These are phyloP conservation scores for Mycena vulgaris DNA, from an alignment of 768 basidiomycete species.

Conservation along the genomic window DNA sequence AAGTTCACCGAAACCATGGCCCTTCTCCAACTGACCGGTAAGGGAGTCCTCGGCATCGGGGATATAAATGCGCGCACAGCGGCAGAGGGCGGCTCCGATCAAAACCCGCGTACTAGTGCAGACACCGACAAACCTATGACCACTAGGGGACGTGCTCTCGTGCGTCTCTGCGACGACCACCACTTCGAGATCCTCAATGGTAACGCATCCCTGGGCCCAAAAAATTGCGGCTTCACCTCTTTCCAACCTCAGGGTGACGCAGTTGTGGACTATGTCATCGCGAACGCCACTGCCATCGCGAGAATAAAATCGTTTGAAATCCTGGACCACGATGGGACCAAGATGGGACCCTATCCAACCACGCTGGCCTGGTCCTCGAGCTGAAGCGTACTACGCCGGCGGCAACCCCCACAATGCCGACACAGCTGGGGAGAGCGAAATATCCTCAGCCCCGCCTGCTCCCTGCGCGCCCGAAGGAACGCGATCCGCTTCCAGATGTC, in stretches of 20 bases:
- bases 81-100: neutral
- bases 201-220: neutral
- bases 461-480: too few relatives aligned
- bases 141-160: neutral
- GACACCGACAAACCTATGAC: neutral
- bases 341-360: too few relatives aligned
- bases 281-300: neutral
- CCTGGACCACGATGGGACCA: neutral
- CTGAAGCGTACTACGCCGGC: too few relatives aligned
- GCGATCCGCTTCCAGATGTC: too few relatives aligned
- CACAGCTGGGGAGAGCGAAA: too few relatives aligned
- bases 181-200: neutral
- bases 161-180: neutral
- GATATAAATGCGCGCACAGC: neutral
- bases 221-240: neutral
- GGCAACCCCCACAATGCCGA: too few relatives aligned
- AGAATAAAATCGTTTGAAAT: neutral
- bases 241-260: neutral
- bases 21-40: conserved; percentile 9
- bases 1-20: conserved; percentile 12
- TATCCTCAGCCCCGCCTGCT: too few relatives aligned
- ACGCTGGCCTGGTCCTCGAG: too few relatives aligned
- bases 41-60: neutral
- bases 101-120: neutral
- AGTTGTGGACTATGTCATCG: neutral